Conservation (phyloP, 2,329 filamentous ascomycete genomes). For the Colletotrichum cereale region DNA sequence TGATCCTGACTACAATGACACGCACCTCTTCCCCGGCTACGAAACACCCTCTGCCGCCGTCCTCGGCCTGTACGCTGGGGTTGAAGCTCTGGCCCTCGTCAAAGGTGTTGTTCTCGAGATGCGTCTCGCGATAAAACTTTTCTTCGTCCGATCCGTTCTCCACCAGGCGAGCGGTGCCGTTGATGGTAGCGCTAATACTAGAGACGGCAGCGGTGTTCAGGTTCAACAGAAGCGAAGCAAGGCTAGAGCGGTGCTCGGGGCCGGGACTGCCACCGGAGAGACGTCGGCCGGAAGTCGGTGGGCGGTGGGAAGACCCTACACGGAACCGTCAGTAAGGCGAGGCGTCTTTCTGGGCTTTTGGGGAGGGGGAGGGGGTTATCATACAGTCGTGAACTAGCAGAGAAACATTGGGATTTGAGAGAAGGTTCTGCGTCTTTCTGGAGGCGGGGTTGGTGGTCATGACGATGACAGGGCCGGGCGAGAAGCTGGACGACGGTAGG, state of each 20-base stretch:
- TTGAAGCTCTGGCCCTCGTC: conserved; percentile 61
- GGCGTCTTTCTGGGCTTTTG: no score
- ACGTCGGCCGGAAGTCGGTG: conserved; percentile 76
- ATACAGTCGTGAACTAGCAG: conserved; percentile 93
- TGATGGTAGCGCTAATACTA: conserved; percentile 93
- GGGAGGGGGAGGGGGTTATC: not conserved
- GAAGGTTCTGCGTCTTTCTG: conserved; percentile 84
- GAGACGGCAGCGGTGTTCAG: conserved; percentile 91
- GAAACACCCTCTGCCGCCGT: conserved; percentile 73
- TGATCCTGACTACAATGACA: conserved; percentile 88
- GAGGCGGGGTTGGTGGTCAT: conserved; percentile 89
- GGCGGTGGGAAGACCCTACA: conserved; percentile 87
- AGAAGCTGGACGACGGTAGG: conserved; percentile 81
- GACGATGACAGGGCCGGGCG: conserved; percentile 84
- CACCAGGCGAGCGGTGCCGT: conserved; percentile 84
- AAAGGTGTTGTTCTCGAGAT: conserved; percentile 94
- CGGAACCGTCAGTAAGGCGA: conserved; percentile 16
- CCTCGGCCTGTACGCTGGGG: conserved; percentile 56
- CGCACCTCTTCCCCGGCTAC: conserved; percentile 86
- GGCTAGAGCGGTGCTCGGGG: conserved; percentile 76
- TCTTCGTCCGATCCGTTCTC: conserved; percentile 83
- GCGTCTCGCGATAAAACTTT: conserved; percentile 82
- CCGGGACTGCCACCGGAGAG: conserved; percentile 72
- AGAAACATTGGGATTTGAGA: conserved; percentile 87
- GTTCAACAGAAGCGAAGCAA: conserved; percentile 87